Conservation (phyloP, 2,329 filamentous ascomycete species). For the Calonectria fujianensis region DNA sequence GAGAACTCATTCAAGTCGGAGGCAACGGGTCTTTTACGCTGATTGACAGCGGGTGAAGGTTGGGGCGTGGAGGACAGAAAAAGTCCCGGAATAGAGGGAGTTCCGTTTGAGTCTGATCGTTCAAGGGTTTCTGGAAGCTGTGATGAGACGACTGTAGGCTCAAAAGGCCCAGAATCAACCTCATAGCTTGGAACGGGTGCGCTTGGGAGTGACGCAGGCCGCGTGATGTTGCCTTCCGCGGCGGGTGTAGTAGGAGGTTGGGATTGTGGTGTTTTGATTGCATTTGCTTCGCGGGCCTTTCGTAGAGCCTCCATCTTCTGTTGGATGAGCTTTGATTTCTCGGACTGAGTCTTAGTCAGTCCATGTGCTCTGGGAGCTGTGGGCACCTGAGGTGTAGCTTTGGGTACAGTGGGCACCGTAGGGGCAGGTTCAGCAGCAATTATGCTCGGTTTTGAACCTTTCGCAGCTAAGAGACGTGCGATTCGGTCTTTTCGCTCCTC, state of each 20-base stretch:
- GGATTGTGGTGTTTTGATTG: conserved; percentile 52
- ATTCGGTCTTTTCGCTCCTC: conserved; percentile 86
- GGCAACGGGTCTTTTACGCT: conserved; percentile 72
- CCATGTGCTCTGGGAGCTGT: conserved; percentile 62
- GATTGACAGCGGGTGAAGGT: conserved; percentile 46
- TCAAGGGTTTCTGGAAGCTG: conserved; percentile 33
- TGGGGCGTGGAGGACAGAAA: conserved; percentile 58
- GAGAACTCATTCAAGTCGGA: conserved; percentile 80
- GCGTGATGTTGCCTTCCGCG: conserved; percentile 10
- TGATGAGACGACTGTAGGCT: conserved; percentile 23
- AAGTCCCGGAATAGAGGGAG: conserved; percentile 61
- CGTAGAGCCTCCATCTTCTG: conserved; percentile 86
- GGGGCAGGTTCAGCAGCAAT: conserved; percentile 40
- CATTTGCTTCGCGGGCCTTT: conserved; percentile 70
- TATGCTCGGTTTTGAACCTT: conserved; percentile 72
- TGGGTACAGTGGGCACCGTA: background rate
- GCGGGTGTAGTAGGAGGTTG: conserved; percentile 37
- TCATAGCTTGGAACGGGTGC: conserved; percentile 11
- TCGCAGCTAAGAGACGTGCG: conserved; percentile 84
- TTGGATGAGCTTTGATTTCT: conserved; percentile 84
- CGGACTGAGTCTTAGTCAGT: conserved; percentile 66
- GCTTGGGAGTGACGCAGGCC: background rate
- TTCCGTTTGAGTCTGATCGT: conserved; percentile 39
- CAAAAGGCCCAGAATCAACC: conserved; percentile 26
- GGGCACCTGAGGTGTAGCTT: conserved; percentile 8